These are phyloP conservation scores for Begonia loranthoides DNA, from an alignment of 306 rosid species.

Conservation along the genomic window DNA sequence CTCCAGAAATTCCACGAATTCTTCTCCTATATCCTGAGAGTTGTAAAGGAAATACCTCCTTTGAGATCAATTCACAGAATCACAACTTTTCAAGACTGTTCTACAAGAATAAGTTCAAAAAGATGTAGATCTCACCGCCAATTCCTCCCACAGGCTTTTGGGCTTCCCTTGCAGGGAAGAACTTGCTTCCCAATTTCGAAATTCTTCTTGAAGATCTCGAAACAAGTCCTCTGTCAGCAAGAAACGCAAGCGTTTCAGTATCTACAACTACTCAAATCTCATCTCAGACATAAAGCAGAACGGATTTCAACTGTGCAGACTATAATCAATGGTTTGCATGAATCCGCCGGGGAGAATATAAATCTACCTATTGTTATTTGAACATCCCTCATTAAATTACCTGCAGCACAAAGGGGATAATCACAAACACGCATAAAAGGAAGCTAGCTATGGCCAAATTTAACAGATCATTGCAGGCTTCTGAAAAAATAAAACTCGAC, in stretches of 20 bases:
- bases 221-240: conserved; percentile 59
- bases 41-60: background rate
- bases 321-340: conserved; percentile 5
- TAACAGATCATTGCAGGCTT: conserved; percentile 3
- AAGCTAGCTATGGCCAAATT: too few species aligned
- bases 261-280: background rate
- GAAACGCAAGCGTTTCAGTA: conserved; percentile 10
- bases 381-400: conserved; percentile 87
- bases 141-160: conserved; percentile 93
- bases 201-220: conserved; percentile 83
- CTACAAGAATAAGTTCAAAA: too few species aligned
- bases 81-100: too few species aligned
- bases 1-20: conserved; percentile 90
- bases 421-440: conserved; percentile 37
- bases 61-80: too few species aligned
- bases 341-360: conserved; percentile 44
- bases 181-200: conserved; percentile 79
- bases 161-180: conserved; percentile 80
- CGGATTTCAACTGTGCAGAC: background rate
- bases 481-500: background rate
- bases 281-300: too few species aligned
- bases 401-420: conserved; percentile 67
- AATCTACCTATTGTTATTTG: conserved; percentile 97
- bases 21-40: conserved; percentile 94
- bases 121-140: conserved; percentile 37